Conservation (phyloP, 1,139 yeast genomes). For the Geotrichum reessii region DNA sequence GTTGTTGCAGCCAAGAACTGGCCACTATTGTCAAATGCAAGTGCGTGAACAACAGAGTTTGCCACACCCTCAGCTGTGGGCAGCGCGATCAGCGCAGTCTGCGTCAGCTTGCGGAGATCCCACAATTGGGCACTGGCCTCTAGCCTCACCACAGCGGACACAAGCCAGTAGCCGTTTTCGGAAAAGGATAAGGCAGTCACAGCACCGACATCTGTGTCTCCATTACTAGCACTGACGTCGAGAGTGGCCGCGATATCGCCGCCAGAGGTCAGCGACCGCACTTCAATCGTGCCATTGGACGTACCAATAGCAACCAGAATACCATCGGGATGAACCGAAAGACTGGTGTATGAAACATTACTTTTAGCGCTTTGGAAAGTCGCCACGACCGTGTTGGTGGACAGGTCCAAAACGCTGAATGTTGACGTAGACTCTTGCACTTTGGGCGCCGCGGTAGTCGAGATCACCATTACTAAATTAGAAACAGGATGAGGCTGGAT, state of each 20-base stretch:
- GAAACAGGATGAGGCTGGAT: slow-evolving; percentile 11
- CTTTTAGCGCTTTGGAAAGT: neutral
- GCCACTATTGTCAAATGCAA: slow-evolving; percentile 45
- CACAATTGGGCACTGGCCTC: slow-evolving; percentile 17
- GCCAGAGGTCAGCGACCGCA: slow-evolving; percentile 44
- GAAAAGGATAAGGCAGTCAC: slow-evolving; percentile 50
- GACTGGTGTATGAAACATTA: slow-evolving; percentile 2
- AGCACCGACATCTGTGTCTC: slow-evolving; percentile 28
- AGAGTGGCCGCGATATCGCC: slow-evolving; percentile 39
- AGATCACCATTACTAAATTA: neutral
- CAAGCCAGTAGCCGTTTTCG: slow-evolving; percentile 66
- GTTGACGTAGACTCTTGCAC: neutral
- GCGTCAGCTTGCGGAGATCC: slow-evolving; percentile 27
- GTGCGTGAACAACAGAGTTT: slow-evolving; percentile 22
- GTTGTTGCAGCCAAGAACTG: slow-evolving; percentile 32
- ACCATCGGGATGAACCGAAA: slow-evolving; percentile 59
- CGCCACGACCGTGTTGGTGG: neutral
- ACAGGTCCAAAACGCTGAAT: neutral
- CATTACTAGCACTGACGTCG: slow-evolving; percentile 20
- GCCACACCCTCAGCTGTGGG: slow-evolving; percentile 14
- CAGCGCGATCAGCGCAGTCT: slow-evolving; percentile 26
- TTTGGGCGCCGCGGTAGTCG: slow-evolving; percentile 4
- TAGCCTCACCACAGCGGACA: slow-evolving; percentile 26
- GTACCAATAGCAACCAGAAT: slow-evolving; percentile 50
- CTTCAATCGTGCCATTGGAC: slow-evolving; percentile 37